Conservation (phyloP, 2,329 filamentous ascomycete genomes). For the Penicillium sp. region DNA sequence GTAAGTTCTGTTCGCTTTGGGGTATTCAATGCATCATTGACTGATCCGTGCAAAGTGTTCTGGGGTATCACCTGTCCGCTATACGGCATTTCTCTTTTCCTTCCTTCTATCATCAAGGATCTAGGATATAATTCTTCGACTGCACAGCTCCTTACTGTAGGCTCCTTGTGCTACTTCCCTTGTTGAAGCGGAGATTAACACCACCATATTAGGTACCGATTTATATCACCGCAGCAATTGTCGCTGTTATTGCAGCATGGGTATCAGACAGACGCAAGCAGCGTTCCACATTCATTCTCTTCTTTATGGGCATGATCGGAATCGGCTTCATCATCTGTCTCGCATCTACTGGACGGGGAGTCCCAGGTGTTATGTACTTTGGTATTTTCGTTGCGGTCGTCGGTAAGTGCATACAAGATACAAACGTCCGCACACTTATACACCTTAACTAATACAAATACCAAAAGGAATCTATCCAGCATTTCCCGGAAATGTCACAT, state of each 20-base stretch:
- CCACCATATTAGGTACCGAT: conserved; percentile 30
- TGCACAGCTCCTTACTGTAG: conserved; percentile 41
- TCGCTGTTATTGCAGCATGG: conserved; percentile 49
- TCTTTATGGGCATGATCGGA: conserved; percentile 53
- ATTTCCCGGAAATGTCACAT: conserved; percentile 51
- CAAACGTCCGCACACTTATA: background rate
- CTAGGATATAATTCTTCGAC: conserved; percentile 41
- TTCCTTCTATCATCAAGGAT: conserved; percentile 44
- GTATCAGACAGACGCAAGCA: conserved; percentile 57
- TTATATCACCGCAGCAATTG: conserved; percentile 40
- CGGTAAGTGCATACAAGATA: conserved; percentile 29
- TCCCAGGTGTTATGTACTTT: conserved; percentile 47
- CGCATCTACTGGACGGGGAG: conserved; percentile 30
- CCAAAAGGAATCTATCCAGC: conserved; percentile 44
- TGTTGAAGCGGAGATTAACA: background rate
- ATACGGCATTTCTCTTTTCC: conserved; percentile 43
- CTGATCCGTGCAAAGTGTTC: conserved; percentile 32
- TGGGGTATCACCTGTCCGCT: conserved; percentile 45
- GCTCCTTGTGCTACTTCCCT: background rate
- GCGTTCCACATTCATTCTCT: conserved; percentile 55
- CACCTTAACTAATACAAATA: background rate
- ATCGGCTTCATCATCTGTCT: conserved; percentile 57
- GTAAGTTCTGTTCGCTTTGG: conserved; percentile 22
- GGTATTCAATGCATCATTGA: conserved; percentile 3
- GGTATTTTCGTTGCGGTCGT: conserved; percentile 49